Conservation (phyloP, 257 asterid genomes). For the Lithospermum erythrorhizon region DNA sequence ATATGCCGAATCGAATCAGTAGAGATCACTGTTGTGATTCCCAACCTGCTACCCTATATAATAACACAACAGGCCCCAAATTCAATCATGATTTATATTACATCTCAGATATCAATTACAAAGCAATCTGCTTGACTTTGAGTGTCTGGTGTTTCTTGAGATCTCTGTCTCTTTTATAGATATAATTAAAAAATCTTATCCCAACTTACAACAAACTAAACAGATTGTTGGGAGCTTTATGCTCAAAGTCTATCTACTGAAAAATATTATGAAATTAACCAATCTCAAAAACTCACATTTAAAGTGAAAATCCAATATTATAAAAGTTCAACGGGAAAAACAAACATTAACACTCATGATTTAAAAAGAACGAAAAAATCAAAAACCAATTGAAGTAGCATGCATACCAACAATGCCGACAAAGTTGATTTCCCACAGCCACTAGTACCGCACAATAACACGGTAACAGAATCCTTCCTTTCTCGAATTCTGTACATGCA, state of each 20-base stretch:
- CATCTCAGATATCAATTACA: background rate
- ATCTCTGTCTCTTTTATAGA: no score
- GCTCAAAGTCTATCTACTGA: no score
- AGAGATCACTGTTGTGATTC: constrained; percentile 64
- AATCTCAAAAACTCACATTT: no score
- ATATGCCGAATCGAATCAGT: constrained; percentile 76
- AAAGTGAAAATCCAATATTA: background rate
- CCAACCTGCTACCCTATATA: constrained; percentile 66
- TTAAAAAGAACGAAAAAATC: background rate
- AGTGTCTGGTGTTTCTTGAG: no score
- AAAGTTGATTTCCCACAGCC: constrained; percentile 84
- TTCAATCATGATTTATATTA: background rate
- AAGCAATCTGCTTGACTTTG: background rate
- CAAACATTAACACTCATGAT: no score
- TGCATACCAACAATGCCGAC: constrained; percentile 62
- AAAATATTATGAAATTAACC: no score
- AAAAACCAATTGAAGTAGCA: background rate
- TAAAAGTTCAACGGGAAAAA: no score
- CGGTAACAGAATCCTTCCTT: constrained; percentile 66
- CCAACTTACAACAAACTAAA: no score
- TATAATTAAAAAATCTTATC: no score
- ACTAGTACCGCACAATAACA: constrained; percentile 69
- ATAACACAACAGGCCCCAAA: background rate
- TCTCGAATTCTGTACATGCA: constrained; percentile 50
- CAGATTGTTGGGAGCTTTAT: no score